Evolutionary conservation across 2,329 filamentous ascomycete species (phyloP).

Genomic region (Gliomastix tumulicola): DNA sequence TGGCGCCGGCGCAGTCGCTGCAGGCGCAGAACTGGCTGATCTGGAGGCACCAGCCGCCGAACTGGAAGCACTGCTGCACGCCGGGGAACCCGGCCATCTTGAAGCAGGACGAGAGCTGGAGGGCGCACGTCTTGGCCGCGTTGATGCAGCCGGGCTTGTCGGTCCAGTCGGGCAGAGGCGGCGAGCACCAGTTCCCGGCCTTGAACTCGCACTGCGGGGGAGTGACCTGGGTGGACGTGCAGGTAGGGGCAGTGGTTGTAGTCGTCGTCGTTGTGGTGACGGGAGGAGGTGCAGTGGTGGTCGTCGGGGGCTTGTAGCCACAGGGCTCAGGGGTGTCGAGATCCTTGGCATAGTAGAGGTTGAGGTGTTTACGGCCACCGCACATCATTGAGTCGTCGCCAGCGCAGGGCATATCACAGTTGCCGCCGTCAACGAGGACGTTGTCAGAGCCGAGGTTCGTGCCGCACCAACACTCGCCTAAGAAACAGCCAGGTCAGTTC

Average conservation of each 20-base stretch:
- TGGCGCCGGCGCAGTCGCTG: slow-evolving; percentile 22
- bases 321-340: slow-evolving; percentile 44
- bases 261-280: slow-evolving; percentile 5
- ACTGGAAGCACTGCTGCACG: slow-evolving; percentile 41
- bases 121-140: slow-evolving; percentile 34
- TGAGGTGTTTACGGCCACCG: slow-evolving; percentile 34
- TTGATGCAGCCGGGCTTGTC: slow-evolving; percentile 31
- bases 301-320: slow-evolving; percentile 21
- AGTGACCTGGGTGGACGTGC: slow-evolving; percentile 36
- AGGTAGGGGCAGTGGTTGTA: slow-evolving; percentile 29
- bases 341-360: slow-evolving; percentile 38
- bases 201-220: slow-evolving; percentile 46
- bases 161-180: slow-evolving; percentile 39
- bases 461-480: slow-evolving; percentile 41
- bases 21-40: slow-evolving; percentile 36
- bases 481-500: neutral
- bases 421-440: slow-evolving; percentile 18
- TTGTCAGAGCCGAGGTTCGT: slow-evolving; percentile 44
- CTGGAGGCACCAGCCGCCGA: slow-evolving; percentile 39
- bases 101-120: slow-evolving; percentile 45
- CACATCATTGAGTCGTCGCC: slow-evolving; percentile 35
- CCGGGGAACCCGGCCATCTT: slow-evolving; percentile 41
- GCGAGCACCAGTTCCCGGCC: slow-evolving; percentile 46
- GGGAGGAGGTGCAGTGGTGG: slow-evolving; percentile 8
- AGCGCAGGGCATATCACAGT: slow-evolving; percentile 45